These are phyloP conservation scores for Fusarium lyarnte DNA, from an alignment of 2,329 filamentous ascomycete genomes.

Conservation along the genomic window DNA sequence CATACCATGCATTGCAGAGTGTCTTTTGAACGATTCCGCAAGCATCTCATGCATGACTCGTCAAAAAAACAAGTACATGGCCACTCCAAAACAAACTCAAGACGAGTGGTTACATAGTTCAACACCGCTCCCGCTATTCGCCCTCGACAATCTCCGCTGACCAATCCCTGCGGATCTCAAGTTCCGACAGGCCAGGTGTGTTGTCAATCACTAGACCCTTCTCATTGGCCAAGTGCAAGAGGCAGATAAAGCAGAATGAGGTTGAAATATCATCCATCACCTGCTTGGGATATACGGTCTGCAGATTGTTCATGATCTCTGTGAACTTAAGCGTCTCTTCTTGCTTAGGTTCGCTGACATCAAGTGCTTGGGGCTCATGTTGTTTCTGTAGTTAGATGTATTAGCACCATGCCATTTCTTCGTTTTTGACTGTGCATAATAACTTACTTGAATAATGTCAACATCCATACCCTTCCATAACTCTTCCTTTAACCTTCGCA, in stretches of 20 bases:
- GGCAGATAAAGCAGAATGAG: slow-evolving; percentile 90
- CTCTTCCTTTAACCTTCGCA: slow-evolving; percentile 74
- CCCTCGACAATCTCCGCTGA: slow-evolving; percentile 64
- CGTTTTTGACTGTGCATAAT: neutral
- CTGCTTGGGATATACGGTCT: slow-evolving; percentile 84
- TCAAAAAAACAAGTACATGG: neutral
- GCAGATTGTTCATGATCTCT: slow-evolving; percentile 87
- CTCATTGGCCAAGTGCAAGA: slow-evolving; percentile 91
- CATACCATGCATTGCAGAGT: slow-evolving; percentile 3
- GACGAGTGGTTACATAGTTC: slow-evolving; percentile 2
- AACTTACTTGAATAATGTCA: slow-evolving; percentile 61
- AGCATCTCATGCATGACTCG: slow-evolving; percentile 9
- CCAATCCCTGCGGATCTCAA: slow-evolving; percentile 71
- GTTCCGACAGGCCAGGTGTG: slow-evolving; percentile 65
- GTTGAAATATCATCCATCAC: slow-evolving; percentile 95
- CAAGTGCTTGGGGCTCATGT: slow-evolving; percentile 26
- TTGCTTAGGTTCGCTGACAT: slow-evolving; percentile 46
- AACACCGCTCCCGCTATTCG: slow-evolving; percentile 39
- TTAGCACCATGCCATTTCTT: slow-evolving; percentile 15
- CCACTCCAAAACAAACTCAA: neutral
- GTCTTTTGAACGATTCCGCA: slow-evolving; percentile 9
- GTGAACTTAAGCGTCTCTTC: slow-evolving; percentile 82
- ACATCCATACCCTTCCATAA: slow-evolving; percentile 74
- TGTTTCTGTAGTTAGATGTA: slow-evolving; percentile 29
- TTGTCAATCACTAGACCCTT: slow-evolving; percentile 84